A percentile compares a stretch with the other conserved stretches of the same genome.
These are phyloP conservation scores for Xylaria castorea DNA, from an alignment of 495 filamentous ascomycete species.

Conservation along the genomic window DNA sequence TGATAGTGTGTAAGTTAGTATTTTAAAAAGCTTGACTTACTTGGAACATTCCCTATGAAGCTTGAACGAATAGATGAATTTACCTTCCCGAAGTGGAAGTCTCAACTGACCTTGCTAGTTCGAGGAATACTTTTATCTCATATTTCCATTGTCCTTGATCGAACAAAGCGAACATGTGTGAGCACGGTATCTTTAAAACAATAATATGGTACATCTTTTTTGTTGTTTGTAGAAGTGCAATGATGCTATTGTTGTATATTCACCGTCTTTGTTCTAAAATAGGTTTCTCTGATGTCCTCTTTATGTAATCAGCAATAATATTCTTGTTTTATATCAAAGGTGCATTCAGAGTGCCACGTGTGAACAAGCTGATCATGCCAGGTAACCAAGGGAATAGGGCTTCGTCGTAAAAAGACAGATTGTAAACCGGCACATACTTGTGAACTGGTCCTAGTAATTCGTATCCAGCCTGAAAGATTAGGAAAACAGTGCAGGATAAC, in stretches of 20 bases:
- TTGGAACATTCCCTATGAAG: not conserved
- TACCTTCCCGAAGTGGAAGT: not conserved
- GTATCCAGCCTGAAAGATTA: not conserved
- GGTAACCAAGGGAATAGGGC: not conserved
- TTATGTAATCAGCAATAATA: not conserved
- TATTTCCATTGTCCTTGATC: not conserved
- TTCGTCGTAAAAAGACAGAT: not conserved
- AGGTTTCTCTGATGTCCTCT: not conserved
- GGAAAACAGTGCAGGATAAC: not conserved
- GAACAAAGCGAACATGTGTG: not conserved
- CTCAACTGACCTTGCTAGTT: not conserved
- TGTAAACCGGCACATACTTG: not conserved
- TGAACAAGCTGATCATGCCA: not conserved
- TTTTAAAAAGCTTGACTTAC: slow-evolving; percentile 2
- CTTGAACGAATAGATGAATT: not conserved
- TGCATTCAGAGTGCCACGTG: not conserved
- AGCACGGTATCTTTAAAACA: not conserved
- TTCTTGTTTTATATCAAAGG: not conserved
- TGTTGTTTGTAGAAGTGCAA: not conserved
- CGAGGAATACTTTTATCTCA: not conserved
- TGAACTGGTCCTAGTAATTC: not conserved
- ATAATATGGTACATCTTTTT: not conserved
- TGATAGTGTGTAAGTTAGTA: not conserved
- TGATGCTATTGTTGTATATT: not conserved
- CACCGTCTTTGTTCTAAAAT: not conserved